Evolutionary conservation across 2,329 filamentous ascomycete species (phyloP).

Genomic region (Pseudogymnoascus sp.): DNA sequence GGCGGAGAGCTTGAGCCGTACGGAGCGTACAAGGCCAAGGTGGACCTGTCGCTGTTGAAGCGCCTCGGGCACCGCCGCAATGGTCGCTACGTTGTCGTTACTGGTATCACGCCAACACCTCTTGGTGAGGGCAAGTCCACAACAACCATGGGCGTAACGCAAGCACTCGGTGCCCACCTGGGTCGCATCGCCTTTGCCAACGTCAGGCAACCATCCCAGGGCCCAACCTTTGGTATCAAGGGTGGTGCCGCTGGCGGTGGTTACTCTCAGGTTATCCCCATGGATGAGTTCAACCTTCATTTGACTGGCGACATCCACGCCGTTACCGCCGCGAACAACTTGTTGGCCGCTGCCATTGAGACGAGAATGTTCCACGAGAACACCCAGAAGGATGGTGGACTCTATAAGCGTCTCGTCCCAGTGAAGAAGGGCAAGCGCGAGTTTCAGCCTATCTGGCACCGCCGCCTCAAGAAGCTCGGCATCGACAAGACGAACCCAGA

Average conservation of each 20-base stretch:
- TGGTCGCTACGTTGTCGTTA: conserved; percentile 85
- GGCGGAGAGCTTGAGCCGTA: conserved; percentile 89
- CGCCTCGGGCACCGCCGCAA: conserved; percentile 79
- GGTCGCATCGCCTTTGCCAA: conserved; percentile 89
- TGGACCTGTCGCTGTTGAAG: conserved; percentile 73
- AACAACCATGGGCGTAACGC: conserved; percentile 89
- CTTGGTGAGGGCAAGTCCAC: conserved; percentile 97
- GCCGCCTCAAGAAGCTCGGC: conserved; percentile 86
- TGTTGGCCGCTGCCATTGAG: conserved; percentile 91
- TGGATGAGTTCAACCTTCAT: conserved; percentile 99
- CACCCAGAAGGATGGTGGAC: conserved; percentile 80
- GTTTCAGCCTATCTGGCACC: conserved; percentile 87
- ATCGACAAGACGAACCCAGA: conserved; percentile 93
- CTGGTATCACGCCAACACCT: conserved; percentile 92
- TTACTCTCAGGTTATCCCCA: conserved; percentile 98
- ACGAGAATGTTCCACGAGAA: conserved; percentile 98
- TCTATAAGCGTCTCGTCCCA: conserved; percentile 83
- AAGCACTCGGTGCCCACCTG: conserved; percentile 83
- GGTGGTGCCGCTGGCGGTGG: conserved; percentile 93
- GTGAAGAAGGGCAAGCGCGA: conserved; percentile 80
- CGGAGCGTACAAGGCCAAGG: conserved; percentile 91
- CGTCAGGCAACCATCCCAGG: conserved; percentile 92
- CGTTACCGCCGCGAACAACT: conserved; percentile 93
- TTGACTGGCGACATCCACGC: conserved; percentile 97
- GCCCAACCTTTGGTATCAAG: conserved; percentile 98